These are phyloP conservation scores for Podosphaera fusca DNA, from an alignment of 2,329 filamentous ascomycete genomes.

Conservation along the genomic window DNA sequence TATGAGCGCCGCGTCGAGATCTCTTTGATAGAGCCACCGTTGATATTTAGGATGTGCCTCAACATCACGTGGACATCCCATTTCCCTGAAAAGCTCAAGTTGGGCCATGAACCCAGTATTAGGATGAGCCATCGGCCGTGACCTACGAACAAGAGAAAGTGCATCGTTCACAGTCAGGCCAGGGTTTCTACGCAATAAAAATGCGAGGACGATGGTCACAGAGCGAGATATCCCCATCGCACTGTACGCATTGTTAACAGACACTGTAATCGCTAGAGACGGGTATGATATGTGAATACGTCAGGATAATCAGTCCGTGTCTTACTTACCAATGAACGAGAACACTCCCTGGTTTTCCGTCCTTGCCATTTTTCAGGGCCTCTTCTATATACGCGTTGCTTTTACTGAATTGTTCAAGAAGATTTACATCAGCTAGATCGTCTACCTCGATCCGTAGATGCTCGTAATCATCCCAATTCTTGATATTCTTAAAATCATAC, in stretches of 20 bases:
- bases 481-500: conserved; percentile 33
- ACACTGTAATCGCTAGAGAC: neutral
- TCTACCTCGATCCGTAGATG: conserved; percentile 70
- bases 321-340: conserved; percentile 46
- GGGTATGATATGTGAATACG: neutral
- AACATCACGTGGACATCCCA: conserved; percentile 52
- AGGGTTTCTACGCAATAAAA: conserved; percentile 49
- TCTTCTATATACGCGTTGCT: conserved; percentile 67
- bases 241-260: conserved; percentile 26
- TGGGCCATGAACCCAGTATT: conserved; percentile 85
- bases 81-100: conserved; percentile 64
- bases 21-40: conserved; percentile 46
- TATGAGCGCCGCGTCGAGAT: conserved; percentile 43
- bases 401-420: conserved; percentile 56
- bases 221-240: conserved; percentile 94
- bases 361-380: conserved; percentile 36
- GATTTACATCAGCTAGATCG: conserved; percentile 73
- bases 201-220: conserved; percentile 62
- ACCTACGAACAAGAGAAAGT: conserved; percentile 42
- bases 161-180: conserved; percentile 27
- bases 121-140: conserved; percentile 60
- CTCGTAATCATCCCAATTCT: conserved; percentile 33
- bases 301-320: neutral
- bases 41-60: conserved; percentile 57
- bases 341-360: conserved; percentile 28